phyloP scores from a whole-genome alignment of 2,329 filamentous ascomycete species.

The Fusarium sp. region DNA sequence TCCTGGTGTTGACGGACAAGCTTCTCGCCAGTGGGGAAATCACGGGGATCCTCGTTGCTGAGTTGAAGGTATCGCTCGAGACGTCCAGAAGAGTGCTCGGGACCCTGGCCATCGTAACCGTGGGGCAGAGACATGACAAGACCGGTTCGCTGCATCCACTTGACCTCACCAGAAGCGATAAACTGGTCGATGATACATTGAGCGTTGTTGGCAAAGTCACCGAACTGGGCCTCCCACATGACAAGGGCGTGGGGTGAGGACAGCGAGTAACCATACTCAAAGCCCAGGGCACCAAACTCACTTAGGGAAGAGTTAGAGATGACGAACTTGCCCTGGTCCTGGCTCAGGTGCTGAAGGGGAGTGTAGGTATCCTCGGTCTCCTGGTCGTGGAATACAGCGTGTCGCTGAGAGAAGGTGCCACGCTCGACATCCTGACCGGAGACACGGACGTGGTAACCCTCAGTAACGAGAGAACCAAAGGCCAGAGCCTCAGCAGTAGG shows the following conservation, averaged over 20 bases:
- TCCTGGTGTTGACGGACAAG: conserved; percentile 98
- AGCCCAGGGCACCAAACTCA: conserved; percentile 81
- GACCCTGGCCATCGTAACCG: conserved; percentile 97
- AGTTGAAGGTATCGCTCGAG: conserved; percentile 98
- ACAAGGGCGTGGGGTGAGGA: conserved; percentile 97
- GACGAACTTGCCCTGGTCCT: conserved; percentile 94
- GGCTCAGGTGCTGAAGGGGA: conserved; percentile 86
- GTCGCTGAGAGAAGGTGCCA: conserved; percentile 98
- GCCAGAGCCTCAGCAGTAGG: conserved; percentile 95
- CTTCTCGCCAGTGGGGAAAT: conserved; percentile 89
- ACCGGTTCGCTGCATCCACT: conserved; percentile 98
- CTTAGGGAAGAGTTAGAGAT: conserved; percentile 94
- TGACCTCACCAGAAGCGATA: conserved; percentile 95
- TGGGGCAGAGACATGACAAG: conserved; percentile 96
- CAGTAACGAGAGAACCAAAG: conserved; percentile 88
- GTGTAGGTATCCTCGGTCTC: conserved; percentile 93
- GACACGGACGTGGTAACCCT: conserved; percentile 96
- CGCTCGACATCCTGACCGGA: conserved; percentile 99
- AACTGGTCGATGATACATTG: conserved; percentile 99
- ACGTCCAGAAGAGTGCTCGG: conserved; percentile 96
- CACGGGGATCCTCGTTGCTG: conserved; percentile 94
- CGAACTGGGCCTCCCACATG: conserved; percentile 99
- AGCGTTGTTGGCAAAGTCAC: conserved; percentile 99
- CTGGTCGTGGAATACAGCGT: conserved; percentile 97
- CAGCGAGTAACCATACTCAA: conserved; percentile 98